Percentiles rank a stretch among this genome's conserved stretches.
Evolutionary conservation across 75 land plant species (phyloP).

Genomic region (Cryptomeria japonica): DNA sequence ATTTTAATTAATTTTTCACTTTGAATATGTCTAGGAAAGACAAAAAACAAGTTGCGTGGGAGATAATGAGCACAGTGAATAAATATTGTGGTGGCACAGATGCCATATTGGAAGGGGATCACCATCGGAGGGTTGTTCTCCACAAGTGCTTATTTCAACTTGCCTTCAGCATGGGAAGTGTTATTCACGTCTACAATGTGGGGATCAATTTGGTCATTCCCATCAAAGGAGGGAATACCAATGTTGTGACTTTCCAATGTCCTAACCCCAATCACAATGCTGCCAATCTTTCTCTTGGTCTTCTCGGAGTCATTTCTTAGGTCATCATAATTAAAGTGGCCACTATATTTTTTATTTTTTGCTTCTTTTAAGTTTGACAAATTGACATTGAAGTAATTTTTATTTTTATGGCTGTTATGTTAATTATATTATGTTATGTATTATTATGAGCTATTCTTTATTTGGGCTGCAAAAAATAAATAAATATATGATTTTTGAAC

Average conservation of each 20-base stretch:
- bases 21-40: too few species aligned
- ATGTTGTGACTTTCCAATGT: slow-evolving; percentile 26
- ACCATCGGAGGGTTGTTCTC: slow-evolving; percentile 59
- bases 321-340: slow-evolving; percentile 15
- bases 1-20: too few species aligned
- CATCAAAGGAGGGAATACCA: slow-evolving; percentile 34
- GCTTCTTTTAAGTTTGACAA: too few species aligned
- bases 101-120: slow-evolving; percentile 83
- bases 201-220: slow-evolving; percentile 50
- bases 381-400: too few species aligned
- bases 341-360: too few species aligned
- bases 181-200: slow-evolving; percentile 63
- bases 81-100: slow-evolving; percentile 53
- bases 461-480: too few species aligned
- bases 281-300: slow-evolving; percentile 66
- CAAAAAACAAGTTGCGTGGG: background rate
- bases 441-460: too few species aligned
- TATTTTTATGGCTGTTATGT: too few species aligned
- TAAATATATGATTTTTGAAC: too few species aligned
- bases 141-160: slow-evolving; percentile 80
- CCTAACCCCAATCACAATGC: slow-evolving; percentile 49
- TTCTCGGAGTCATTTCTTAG: slow-evolving; percentile 76
- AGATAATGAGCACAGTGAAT: slow-evolving; percentile 45
- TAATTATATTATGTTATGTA: too few species aligned
- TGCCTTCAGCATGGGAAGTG: slow-evolving; percentile 55